Base-by-base conservation (phyloP, 148 eudicot species). In the Cornus kousa region DNA sequence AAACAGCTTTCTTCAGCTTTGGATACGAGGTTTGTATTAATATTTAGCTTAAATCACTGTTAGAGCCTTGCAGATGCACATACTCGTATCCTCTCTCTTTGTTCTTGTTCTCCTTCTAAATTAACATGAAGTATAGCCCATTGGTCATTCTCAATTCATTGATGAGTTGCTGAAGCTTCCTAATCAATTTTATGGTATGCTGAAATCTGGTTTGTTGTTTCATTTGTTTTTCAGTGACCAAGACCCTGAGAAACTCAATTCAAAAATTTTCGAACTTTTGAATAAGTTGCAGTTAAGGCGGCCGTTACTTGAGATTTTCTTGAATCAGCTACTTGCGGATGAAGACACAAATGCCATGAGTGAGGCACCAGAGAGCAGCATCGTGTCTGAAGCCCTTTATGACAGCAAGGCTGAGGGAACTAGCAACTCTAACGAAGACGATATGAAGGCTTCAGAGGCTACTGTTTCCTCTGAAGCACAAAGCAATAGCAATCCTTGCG, bases 1-100 rank as follows among this genome's bases (percentile, higher is more conserved):
- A 37, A 71, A 43, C 80, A 62, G 22, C 75, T 78, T 39, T 78
- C 80, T 33, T 39, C 1, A 17, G 55, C 31, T n/a, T 40, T 78
- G 74, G 70, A 78, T 60, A 57, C 16, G 33, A 78, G 80, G 80
- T 78, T n/a, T 33, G 77, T 60, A n/a, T 31, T 9, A 55, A 55
- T 55, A 10, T 8, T 11, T 11, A 10, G 14, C 60, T 10, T 10
- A 10, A 10, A 11, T 55, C 60, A 55, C 4, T 55, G 14, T 55
- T 55, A 14, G 14, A 55, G 19, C 60, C 60, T 55, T 8, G 19
- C 16, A 55, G 9, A 8, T 55, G 0, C 60, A 55, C 60, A 14
- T 1, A 5, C 48, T 28, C 28, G 28, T 5, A 43, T 43, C 48
- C 9, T 43, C 48, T 43, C 48, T 43, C 9, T 43, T 43, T 43